Percentiles rank a stretch among this genome's conserved stretches.
Conservation (phyloP, 2,329 filamentous ascomycete genomes). For the Hortaea werneckii region DNA sequence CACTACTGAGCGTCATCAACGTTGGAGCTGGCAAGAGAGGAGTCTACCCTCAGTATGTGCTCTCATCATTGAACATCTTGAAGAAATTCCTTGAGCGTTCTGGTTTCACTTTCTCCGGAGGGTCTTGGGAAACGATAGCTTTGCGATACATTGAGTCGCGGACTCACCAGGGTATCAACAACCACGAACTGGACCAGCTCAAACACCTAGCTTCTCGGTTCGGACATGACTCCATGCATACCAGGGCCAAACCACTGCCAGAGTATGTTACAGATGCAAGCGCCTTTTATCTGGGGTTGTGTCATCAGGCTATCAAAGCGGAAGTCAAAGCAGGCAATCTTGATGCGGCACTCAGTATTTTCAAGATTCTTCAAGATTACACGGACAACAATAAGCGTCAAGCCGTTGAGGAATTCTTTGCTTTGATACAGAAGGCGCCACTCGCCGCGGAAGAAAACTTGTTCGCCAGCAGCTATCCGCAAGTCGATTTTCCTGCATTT, state of each 20-base stretch:
- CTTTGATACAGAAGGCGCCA: neutral
- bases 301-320: conserved; percentile 33
- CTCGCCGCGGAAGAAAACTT: neutral
- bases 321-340: conserved; percentile 31
- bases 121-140: conserved; percentile 37
- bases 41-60: conserved; percentile 24
- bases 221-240: conserved; percentile 29
- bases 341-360: conserved; percentile 27
- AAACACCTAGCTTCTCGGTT: conserved; percentile 29
- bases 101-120: conserved; percentile 30
- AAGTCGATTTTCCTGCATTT: conserved; percentile 37
- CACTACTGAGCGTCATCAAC: conserved; percentile 36
- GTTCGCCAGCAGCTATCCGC: conserved; percentile 22
- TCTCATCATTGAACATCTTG: conserved; percentile 26
- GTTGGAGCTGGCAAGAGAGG: conserved; percentile 34
- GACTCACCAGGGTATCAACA: neutral
- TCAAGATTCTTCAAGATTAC: conserved; percentile 29
- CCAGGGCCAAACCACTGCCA: conserved; percentile 25
- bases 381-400: conserved; percentile 35
- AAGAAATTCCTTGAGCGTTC: conserved; percentile 29
- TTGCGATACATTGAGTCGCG: conserved; percentile 43
- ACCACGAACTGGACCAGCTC: conserved; percentile 13
- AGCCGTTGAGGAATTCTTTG: conserved; percentile 34
- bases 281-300: conserved; percentile 30
- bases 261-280: conserved; percentile 37